Conservation (phyloP, 768 basidiomycete genomes). For the Lactifluus hygrophoroides region DNA sequence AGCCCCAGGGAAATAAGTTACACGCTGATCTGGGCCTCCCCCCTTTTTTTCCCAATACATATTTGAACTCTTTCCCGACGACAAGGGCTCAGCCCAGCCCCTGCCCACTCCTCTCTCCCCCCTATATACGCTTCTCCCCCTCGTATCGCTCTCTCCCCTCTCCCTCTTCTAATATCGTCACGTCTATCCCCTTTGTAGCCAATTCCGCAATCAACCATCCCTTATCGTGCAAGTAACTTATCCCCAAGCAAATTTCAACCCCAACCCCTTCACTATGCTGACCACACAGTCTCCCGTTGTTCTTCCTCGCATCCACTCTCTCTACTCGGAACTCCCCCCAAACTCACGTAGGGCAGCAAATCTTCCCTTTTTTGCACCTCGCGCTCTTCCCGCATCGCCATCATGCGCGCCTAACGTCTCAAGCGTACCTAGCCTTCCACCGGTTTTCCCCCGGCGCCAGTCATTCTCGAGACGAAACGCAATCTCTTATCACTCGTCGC, state of each 20-base stretch:
- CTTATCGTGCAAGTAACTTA: slow-evolving; percentile 10
- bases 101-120: not conserved
- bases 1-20: no score
- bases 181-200: not conserved
- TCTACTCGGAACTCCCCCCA: slow-evolving; percentile 21
- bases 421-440: not conserved
- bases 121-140: not conserved
- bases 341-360: slow-evolving; percentile 21
- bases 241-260: not conserved
- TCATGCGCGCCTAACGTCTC: not conserved
- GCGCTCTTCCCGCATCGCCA: not conserved
- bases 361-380: slow-evolving; percentile 17
- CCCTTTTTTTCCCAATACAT: not conserved
- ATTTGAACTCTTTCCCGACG: not conserved
- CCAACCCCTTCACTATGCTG: slow-evolving; percentile 12
- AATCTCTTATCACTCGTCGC: slow-evolving; percentile 13
- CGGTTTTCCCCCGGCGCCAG: slow-evolving; percentile 4
- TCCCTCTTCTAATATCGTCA: not conserved
- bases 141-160: no score
- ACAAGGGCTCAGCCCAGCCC: not conserved
- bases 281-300: slow-evolving; percentile 13
- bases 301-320: slow-evolving; percentile 16
- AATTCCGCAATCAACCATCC: no score
- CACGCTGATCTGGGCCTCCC: slow-evolving; percentile 13
- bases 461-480: slow-evolving; percentile 12